Conservation (phyloP, 352 stramenopile species). For the Pythium rishiriense region DNA sequence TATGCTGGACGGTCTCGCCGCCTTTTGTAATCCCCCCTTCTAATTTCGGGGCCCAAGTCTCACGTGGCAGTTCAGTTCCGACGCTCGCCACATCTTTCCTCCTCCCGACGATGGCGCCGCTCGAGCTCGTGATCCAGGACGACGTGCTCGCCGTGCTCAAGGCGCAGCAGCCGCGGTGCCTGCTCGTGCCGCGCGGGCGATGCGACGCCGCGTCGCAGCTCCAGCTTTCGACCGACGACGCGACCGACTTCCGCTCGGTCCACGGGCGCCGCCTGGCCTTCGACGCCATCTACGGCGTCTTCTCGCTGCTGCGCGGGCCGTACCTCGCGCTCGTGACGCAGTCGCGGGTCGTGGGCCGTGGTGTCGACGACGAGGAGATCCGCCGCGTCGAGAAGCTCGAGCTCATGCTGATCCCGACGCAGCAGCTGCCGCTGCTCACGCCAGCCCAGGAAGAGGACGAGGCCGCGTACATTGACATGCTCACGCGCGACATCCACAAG, state of each 20-base stretch:
- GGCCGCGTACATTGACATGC: conserved; percentile 51
- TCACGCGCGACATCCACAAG: conserved; percentile 36
- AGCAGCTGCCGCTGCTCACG: conserved; percentile 47
- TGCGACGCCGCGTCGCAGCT: conserved; percentile 35
- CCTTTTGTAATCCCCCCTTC: neutral
- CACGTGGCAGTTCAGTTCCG: neutral
- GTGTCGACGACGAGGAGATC: conserved; percentile 54
- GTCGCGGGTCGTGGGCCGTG: conserved; percentile 54
- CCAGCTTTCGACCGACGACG: conserved; percentile 57
- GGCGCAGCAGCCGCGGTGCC: conserved; percentile 42
- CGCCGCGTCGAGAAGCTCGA: conserved; percentile 52
- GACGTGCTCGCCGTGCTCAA: conserved; percentile 65
- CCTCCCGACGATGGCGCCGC: conserved; percentile 18
- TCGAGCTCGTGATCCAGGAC: conserved; percentile 76
- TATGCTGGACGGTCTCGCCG: neutral
- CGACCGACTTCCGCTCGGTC: conserved; percentile 57
- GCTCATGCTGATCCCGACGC: conserved; percentile 49
- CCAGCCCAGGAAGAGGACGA: conserved; percentile 59
- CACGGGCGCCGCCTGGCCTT: conserved; percentile 76
- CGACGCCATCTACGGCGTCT: conserved; percentile 81
- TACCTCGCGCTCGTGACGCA: conserved; percentile 78
- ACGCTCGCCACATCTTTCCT: neutral
- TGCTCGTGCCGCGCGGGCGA: conserved; percentile 46
- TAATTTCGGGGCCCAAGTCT: neutral
- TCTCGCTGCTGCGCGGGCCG: conserved; percentile 59